Conservation (phyloP, 164 flowering plant species). For the Magnolia officinalis region DNA sequence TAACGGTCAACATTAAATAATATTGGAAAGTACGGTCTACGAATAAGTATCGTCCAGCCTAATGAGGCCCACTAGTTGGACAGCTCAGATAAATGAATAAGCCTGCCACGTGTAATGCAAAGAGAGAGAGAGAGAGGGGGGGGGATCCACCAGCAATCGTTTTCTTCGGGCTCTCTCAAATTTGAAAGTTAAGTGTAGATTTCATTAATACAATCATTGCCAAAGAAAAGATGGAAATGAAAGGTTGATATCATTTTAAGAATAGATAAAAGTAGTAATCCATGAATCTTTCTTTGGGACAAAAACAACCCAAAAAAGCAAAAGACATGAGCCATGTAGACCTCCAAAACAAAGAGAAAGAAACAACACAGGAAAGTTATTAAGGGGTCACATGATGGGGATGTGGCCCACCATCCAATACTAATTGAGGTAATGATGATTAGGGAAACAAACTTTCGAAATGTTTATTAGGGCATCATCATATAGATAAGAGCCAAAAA, state of each 20-base stretch:
- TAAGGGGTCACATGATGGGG: background rate
- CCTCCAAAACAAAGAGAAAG: background rate
- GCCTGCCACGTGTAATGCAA: no score
- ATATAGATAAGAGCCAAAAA: constrained; percentile 3
- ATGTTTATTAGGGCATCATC: constrained; percentile 5
- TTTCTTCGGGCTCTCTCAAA: no score
- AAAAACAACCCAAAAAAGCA: background rate
- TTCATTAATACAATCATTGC: background rate
- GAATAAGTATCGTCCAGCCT: no score
- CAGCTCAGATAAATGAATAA: no score
- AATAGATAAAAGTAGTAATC: background rate
- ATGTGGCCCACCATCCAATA: no score
- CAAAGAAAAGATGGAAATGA: background rate
- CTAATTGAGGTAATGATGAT: background rate
- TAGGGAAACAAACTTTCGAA: background rate
- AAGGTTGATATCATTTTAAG: background rate
- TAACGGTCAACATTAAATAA: no score
- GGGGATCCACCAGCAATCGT: no score
- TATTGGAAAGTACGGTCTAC: no score
- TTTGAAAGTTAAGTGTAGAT: background rate
- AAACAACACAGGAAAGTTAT: background rate
- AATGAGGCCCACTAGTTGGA: no score
- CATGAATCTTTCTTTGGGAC: background rate
- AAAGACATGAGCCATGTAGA: background rate
- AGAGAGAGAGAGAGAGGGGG: no score